Evolutionary conservation across 768 basidiomycete species (phyloP).

Genomic region (Cytidiella melzeri): DNA sequence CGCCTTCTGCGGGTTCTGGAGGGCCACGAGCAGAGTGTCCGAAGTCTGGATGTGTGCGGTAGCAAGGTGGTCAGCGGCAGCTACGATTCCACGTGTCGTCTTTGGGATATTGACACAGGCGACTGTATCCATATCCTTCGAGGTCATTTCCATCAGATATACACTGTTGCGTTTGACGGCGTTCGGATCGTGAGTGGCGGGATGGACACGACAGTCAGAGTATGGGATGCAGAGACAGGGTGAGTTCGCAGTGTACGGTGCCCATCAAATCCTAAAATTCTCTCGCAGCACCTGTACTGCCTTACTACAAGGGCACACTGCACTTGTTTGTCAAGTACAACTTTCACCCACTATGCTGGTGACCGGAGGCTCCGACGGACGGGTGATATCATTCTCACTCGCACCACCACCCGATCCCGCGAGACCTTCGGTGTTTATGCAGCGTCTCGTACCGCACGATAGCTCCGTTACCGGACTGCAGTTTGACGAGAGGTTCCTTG

Average conservation of each 20-base stretch:
- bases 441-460: slow-evolving; percentile 84
- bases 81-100: slow-evolving; percentile 85
- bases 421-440: slow-evolving; percentile 31
- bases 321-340: slow-evolving; percentile 88
- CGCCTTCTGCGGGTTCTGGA: slow-evolving; percentile 53
- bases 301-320: slow-evolving; percentile 84
- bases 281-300: slow-evolving; percentile 68
- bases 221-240: slow-evolving; percentile 89
- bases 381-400: slow-evolving; percentile 68
- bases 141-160: slow-evolving; percentile 87
- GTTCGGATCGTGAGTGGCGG: slow-evolving; percentile 76
- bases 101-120: slow-evolving; percentile 91
- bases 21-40: slow-evolving; percentile 78
- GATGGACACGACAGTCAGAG: slow-evolving; percentile 88
- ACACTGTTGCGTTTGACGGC: slow-evolving; percentile 88
- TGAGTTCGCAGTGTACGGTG: no score
- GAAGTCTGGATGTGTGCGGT: slow-evolving; percentile 86
- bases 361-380: slow-evolving; percentile 86
- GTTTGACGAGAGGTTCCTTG: slow-evolving; percentile 75
- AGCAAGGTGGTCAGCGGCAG: slow-evolving; percentile 84
- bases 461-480: slow-evolving; percentile 83
- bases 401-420: slow-evolving; percentile 30
- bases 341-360: slow-evolving; percentile 64
- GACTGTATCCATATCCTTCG: slow-evolving; percentile 74
- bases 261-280: no score